Percentiles rank a stretch among this genome's conserved stretches.
Conservation (phyloP, 805 yeast genomes). For the Cyberlindnera meyerae region DNA sequence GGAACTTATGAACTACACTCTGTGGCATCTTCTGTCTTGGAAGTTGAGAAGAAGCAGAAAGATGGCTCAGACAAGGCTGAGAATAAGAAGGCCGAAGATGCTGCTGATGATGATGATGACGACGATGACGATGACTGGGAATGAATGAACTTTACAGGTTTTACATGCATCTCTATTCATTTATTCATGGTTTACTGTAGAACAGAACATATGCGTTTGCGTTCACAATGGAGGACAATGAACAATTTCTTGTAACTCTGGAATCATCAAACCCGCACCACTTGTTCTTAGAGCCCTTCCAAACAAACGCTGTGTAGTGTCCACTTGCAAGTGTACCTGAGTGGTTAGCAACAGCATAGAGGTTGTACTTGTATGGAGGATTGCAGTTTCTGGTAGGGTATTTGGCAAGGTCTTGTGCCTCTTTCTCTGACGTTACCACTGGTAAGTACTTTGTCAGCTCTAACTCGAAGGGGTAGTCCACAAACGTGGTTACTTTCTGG, state of each 20-base stretch:
- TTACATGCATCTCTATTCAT: no score
- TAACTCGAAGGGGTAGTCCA: slow-evolving; percentile 61
- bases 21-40: slow-evolving; percentile 32
- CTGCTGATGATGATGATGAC: slow-evolving; percentile 30
- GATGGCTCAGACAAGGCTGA: slow-evolving; percentile 2
- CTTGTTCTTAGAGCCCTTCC: slow-evolving; percentile 45
- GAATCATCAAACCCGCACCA: slow-evolving; percentile 89
- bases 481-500: slow-evolving; percentile 40
- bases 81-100: slow-evolving; percentile 5
- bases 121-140: slow-evolving; percentile 59
- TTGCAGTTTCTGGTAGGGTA: slow-evolving; percentile 68
- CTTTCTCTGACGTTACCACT: slow-evolving; percentile 8
- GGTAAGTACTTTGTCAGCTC: slow-evolving; percentile 38
- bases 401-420: slow-evolving; percentile 26
- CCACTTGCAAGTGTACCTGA: slow-evolving; percentile 80
- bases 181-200: slow-evolving; percentile 42
- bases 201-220: slow-evolving; percentile 81
- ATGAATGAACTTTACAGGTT: no score
- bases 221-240: slow-evolving; percentile 52
- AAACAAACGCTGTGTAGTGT: slow-evolving; percentile 80
- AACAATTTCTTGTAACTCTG: slow-evolving; percentile 49
- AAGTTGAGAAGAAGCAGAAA: slow-evolving; percentile 22
- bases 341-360: slow-evolving; percentile 82
- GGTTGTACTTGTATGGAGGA: slow-evolving; percentile 73
- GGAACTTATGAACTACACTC: slow-evolving; percentile 37